These are phyloP conservation scores for Thozetella sp. DNA, from an alignment of 495 filamentous ascomycete genomes.

Conservation along the genomic window DNA sequence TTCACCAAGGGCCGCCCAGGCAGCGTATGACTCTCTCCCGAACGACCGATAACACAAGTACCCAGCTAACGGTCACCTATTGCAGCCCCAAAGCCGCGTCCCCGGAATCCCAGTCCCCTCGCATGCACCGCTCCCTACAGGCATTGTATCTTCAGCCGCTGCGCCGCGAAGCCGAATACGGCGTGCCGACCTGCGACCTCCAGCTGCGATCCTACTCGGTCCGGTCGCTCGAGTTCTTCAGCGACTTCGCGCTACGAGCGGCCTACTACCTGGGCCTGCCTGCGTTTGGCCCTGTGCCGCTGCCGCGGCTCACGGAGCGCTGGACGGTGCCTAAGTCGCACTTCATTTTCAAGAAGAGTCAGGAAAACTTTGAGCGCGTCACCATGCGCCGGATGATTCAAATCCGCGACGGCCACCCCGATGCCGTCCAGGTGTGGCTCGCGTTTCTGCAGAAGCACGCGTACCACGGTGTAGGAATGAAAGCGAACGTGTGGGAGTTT, in stretches of 20 bases:
- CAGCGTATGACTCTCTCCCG: slow-evolving; percentile 5
- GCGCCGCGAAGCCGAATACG: slow-evolving; percentile 69
- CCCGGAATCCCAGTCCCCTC: slow-evolving; percentile 7
- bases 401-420: slow-evolving; percentile 89
- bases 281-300: slow-evolving; percentile 83
- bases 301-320: slow-evolving; percentile 81
- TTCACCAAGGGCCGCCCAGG: background rate
- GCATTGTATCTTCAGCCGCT: slow-evolving; percentile 85
- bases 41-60: background rate
- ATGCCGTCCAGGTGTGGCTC: slow-evolving; percentile 87
- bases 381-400: slow-evolving; percentile 87
- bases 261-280: slow-evolving; percentile 92
- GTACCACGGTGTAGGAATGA: slow-evolving; percentile 96
- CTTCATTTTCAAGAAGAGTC: slow-evolving; percentile 95
- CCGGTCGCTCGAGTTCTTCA: slow-evolving; percentile 90
- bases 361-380: slow-evolving; percentile 96
- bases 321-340: slow-evolving; percentile 92
- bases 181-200: slow-evolving; percentile 83
- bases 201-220: slow-evolving; percentile 91
- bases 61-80: slow-evolving; percentile 2
- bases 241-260: slow-evolving; percentile 91
- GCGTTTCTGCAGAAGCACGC: slow-evolving; percentile 88
- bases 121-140: slow-evolving; percentile 50
- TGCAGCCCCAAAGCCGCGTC: background rate
- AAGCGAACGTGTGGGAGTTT: slow-evolving; percentile 94